Conservation (phyloP, 176 grass and related monocot species). For the Elaeis guineensis region DNA sequence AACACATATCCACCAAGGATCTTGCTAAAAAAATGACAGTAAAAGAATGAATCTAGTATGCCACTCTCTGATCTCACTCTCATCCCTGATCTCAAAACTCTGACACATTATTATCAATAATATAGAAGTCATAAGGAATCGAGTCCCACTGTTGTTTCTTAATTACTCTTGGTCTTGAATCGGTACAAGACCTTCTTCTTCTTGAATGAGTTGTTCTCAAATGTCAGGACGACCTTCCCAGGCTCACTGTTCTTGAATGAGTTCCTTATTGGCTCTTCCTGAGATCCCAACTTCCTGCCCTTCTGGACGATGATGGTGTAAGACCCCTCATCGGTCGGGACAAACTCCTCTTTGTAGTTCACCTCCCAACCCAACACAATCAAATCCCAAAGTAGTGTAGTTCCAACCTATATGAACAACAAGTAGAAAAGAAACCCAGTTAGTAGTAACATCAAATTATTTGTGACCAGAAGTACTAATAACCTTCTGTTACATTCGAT, state of each 20-base stretch:
- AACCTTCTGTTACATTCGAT: background rate
- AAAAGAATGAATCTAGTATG: conserved; percentile 4
- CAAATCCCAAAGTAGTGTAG: conserved; percentile 64
- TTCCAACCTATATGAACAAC: conserved; percentile 35
- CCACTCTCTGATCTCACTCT: background rate
- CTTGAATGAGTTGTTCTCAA: conserved; percentile 57
- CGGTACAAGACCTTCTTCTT: conserved; percentile 82
- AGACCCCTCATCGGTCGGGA: conserved; percentile 65
- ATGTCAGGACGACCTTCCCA: conserved; percentile 70
- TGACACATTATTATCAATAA: conserved; percentile 11
- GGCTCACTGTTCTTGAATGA: conserved; percentile 63
- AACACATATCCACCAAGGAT: background rate
- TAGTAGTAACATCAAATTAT: no score
- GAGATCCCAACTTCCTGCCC: conserved; percentile 55
- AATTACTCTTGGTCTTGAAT: conserved; percentile 58
- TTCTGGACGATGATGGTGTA: conserved; percentile 83
- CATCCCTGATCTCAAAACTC: conserved; percentile 19
- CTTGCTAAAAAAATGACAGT: background rate
- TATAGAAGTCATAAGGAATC: no score
- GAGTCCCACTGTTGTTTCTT: background rate
- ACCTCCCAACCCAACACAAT: conserved; percentile 91
- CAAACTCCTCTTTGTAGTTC: conserved; percentile 94
- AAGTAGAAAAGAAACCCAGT: no score
- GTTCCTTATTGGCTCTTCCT: conserved; percentile 64
- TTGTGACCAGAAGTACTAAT: no score